These are phyloP conservation scores for Pezicula radicicola DNA, from an alignment of 2,329 filamentous ascomycete species.

Conservation along the genomic window DNA sequence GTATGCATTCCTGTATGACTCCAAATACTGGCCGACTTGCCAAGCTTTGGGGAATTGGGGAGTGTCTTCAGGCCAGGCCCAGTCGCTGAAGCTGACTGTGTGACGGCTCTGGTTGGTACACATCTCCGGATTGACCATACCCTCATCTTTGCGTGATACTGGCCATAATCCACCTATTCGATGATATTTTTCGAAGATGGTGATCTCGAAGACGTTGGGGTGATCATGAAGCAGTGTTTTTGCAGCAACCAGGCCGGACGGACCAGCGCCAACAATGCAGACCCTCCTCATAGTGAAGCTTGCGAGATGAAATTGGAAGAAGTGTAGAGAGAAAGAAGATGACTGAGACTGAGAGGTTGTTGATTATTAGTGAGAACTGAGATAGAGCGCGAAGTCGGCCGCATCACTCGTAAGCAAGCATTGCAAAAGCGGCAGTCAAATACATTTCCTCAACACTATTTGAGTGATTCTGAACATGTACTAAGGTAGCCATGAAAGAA, in stretches of 20 bases:
- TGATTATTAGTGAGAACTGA: too few species aligned
- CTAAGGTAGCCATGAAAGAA: too few species aligned
- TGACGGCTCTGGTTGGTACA: conserved; percentile 74
- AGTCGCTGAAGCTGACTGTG: conserved; percentile 69
- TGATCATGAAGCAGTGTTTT: conserved; percentile 68
- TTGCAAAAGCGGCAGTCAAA: too few species aligned
- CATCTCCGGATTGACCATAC: conserved; percentile 62
- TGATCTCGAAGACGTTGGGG: conserved; percentile 60
- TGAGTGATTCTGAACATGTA: too few species aligned
- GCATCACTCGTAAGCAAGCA: too few species aligned
- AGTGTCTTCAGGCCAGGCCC: conserved; percentile 61
- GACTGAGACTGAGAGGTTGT: too few species aligned
- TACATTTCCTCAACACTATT: too few species aligned
- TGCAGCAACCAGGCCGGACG: conserved; percentile 65
- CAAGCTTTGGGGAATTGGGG: conserved; percentile 73
- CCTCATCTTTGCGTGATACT: conserved; percentile 42
- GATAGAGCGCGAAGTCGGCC: too few species aligned
- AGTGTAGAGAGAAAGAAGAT: too few species aligned
- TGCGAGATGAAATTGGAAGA: too few species aligned
- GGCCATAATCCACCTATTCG: conserved; percentile 81
- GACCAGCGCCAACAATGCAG: conserved; percentile 51
- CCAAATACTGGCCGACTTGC: conserved; percentile 72
- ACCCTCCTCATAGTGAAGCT: too few species aligned
- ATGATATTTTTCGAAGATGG: conserved; percentile 63
- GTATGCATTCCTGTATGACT: conserved; percentile 59